Base-by-base conservation (phyloP, 164 flowering plant species). In the Aristolochia californica region DNA sequence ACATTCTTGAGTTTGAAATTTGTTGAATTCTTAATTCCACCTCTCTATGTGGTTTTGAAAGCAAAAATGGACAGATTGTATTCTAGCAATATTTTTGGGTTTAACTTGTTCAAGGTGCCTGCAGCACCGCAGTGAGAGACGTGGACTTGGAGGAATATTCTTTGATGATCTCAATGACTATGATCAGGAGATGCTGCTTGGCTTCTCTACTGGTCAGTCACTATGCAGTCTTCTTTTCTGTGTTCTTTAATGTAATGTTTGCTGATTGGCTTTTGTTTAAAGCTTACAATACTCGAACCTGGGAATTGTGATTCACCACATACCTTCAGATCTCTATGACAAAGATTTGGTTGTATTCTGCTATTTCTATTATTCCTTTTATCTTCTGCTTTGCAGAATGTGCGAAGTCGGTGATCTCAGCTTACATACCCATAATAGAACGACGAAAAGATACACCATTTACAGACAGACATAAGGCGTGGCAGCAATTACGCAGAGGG, bases 101-200 rank as follows among this genome's bases (percentile, higher is more conserved):
- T 62, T 58, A 34, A 49, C 49, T 64, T 13, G 57, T n/a, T 48
- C 25, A 49, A 59, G 49, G 22, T 67, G 50, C 47, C 48, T 62
- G 81, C 81, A 93, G 99, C 99, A 94, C 52, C 93, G 97, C 45
- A 81, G 71, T 12, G 99, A 94, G 73, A 79, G 96, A 61, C 80
- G 97, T 60, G 97, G 99, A 16, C 87, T 94, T 55, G 99, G 99
- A 38, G 99, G 99, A 62, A 87, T 94, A 65, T 90, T 94, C 71
- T 94, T 94, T 72, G 99, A 94, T 69, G 99, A 94, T 73, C 81
- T 94, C 50, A 85, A 83, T 74, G 83, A 86, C 66, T 83, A 84
- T 75, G 97, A 90, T 63, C 99, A 89, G 63, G 99, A 86, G 74
- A 87, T 90, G 93, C 95, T 94, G 67, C 93, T 94, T 58, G 71